Evolutionary conservation across 2,329 filamentous ascomycete genomes (phyloP), one percentile per base, ranked within the genome.

Genomic region (Botryotinia convoluta): DNA sequence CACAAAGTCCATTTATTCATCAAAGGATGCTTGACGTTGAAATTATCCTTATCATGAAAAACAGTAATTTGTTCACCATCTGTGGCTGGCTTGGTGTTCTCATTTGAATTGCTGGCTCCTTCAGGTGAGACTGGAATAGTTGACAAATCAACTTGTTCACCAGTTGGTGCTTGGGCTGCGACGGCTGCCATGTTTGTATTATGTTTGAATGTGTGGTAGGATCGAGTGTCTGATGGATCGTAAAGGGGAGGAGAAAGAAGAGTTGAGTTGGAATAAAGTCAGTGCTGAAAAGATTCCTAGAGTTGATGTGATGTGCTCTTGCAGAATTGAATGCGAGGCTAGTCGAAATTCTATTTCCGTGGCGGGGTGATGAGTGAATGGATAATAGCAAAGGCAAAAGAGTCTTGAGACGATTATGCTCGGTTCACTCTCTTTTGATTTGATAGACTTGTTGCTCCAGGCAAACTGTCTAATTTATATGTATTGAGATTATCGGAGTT

Each of bases 1-100:
- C 97, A 99, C 73, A 99, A 87, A 74, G 96, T 98, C 96, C 96
- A 99, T 82, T 93, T 92, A 87, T 98, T 93, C 89, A 97, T 95
- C 75, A 99, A 89, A 78, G 95, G 95, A 84, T 99, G 96, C 89
- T 98, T 99, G 84, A 99, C 96, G 80, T 97, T 99, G 89, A 99
- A 99, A 88, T 99, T 98, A 78, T 98, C 93, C 79, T 96, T 92
- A 85, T 98, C 94, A 83, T 99, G 95, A 86, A 99, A 99, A 79
- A 99, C 95, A 64, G 96, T 99, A 80, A 97, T 88, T 69, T 92
- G 86, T 82, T 95, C 91, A 77, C 84, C 84, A 77, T 86, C 84
- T 71, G 83, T 83, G 32, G 60, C 60, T 72, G 85, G 84, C 81
- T 79, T 84, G 83, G 75, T 77, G 86, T 77, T 78, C 69, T 79